A percentile compares a stretch with the other conserved stretches of the same genome.
Conservation (phyloP, 345 rosid genomes). For the Eutrema yunnanense region DNA sequence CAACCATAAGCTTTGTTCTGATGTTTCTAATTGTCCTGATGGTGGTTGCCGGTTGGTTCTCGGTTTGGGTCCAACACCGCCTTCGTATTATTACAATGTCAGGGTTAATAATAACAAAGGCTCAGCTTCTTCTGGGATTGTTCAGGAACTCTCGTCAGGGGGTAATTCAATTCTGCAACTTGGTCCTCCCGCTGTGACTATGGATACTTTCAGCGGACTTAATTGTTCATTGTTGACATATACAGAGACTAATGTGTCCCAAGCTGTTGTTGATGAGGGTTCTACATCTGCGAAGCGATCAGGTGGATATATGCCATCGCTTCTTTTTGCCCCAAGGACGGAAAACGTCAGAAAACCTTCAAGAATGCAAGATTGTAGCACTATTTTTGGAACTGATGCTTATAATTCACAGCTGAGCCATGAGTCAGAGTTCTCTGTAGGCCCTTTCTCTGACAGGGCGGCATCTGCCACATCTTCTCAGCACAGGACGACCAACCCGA, state of each 20-base stretch:
- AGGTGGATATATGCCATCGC: constrained; percentile 86
- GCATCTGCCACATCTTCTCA: constrained; percentile 47
- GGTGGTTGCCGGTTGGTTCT: constrained; percentile 84
- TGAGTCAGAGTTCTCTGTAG: constrained; percentile 54
- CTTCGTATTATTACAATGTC: constrained; percentile 38
- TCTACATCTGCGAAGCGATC: constrained; percentile 91
- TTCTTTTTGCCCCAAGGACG: constrained; percentile 64
- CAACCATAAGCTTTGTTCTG: constrained; percentile 36
- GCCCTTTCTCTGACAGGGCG: constrained; percentile 50
- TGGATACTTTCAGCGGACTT: constrained; percentile 35
- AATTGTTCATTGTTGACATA: constrained; percentile 48
- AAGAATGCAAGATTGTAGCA: constrained; percentile 38
- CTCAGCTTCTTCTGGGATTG: constrained; percentile 25
- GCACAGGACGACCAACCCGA: constrained; percentile 41
- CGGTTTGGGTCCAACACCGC: constrained; percentile 84
- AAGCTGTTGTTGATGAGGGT: constrained; percentile 67
- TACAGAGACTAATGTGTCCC: constrained; percentile 30
- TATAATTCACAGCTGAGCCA: constrained; percentile 38
- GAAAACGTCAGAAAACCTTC: constrained; percentile 29
- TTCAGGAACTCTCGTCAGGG: constrained; percentile 40
- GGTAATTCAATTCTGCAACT: constrained; percentile 63
- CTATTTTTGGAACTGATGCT: constrained; percentile 35
- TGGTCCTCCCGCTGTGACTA: constrained; percentile 60
- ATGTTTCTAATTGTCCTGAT: constrained; percentile 46
- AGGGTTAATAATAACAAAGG: constrained; percentile 38